Conservation (phyloP, 129 eudicot species). For the Ambrosia artemisiifolia region DNA sequence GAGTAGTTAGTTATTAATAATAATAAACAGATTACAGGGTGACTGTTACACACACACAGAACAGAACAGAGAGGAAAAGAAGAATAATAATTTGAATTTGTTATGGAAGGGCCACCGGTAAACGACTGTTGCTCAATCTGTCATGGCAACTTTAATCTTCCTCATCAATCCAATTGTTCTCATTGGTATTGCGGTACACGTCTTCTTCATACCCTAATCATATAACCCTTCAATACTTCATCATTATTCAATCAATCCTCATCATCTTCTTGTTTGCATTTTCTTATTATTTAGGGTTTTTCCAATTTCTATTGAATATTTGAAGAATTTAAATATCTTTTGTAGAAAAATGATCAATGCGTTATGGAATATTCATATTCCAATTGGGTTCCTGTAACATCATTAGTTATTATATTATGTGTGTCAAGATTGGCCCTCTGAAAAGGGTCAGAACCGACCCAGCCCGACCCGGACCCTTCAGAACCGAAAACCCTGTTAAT, state of each 20-base stretch:
- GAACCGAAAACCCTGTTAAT: too few species aligned
- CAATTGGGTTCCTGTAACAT: not conserved
- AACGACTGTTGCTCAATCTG: constrained; percentile 85
- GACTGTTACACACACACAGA: too few species aligned
- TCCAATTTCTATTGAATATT: not conserved
- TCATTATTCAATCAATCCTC: too few species aligned
- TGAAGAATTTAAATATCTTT: not conserved
- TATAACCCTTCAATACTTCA: too few species aligned
- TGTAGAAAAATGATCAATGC: not conserved
- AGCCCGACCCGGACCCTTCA: too few species aligned
- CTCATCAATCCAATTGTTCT: constrained; percentile 94
- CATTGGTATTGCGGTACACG: constrained; percentile 92
- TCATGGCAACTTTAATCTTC: constrained; percentile 64
- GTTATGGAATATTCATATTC: not conserved
- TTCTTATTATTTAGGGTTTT: not conserved
- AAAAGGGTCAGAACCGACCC: not conserved
- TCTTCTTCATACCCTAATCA: not conserved
- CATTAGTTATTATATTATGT: not conserved
- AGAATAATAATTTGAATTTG: not conserved
- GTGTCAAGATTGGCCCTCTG: not conserved
- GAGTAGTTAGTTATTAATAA: too few species aligned
- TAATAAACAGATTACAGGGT: too few species aligned
- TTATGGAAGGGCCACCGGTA: constrained; percentile 75
- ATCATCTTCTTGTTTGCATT: too few species aligned
- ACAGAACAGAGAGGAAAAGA: too few species aligned